Conservation (phyloP, 2,329 filamentous ascomycete species). For the Penicillium sp. region DNA sequence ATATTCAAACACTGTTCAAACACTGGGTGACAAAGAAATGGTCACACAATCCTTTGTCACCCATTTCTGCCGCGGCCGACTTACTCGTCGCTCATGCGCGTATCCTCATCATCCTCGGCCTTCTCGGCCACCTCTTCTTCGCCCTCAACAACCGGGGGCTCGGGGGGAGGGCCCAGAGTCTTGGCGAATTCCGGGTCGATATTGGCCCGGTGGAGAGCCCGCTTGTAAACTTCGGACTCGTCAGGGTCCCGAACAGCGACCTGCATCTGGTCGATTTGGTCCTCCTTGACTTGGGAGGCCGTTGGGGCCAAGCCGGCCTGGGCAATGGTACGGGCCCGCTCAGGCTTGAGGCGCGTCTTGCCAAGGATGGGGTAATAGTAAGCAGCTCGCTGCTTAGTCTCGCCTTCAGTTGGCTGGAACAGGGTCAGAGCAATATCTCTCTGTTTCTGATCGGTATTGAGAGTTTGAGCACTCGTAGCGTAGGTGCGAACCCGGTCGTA, state of each 20-base stretch:
- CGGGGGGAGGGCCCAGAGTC: slow-evolving; percentile 35
- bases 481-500: slow-evolving; percentile 62
- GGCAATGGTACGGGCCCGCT: slow-evolving; percentile 45
- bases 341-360: slow-evolving; percentile 57
- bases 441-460: slow-evolving; percentile 54
- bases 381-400: slow-evolving; percentile 52
- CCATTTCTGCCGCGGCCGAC: neutral
- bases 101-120: slow-evolving; percentile 22
- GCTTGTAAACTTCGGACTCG: slow-evolving; percentile 50
- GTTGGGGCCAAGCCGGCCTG: slow-evolving; percentile 42
- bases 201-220: slow-evolving; percentile 45
- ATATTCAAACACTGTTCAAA: too few relatives aligned
- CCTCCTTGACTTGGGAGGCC: slow-evolving; percentile 42
- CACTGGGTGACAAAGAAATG: neutral
- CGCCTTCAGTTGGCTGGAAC: slow-evolving; percentile 49
- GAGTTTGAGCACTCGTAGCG: slow-evolving; percentile 56
- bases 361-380: slow-evolving; percentile 64
- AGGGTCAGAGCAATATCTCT: slow-evolving; percentile 60
- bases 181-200: slow-evolving; percentile 47
- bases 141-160: slow-evolving; percentile 13
- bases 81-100: slow-evolving; percentile 24
- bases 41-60: neutral
- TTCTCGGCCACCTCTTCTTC: slow-evolving; percentile 12
- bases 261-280: slow-evolving; percentile 55
- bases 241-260: slow-evolving; percentile 53